These are phyloP conservation scores for Nemania abortiva DNA, from an alignment of 2,329 filamentous ascomycete genomes.

Conservation along the genomic window DNA sequence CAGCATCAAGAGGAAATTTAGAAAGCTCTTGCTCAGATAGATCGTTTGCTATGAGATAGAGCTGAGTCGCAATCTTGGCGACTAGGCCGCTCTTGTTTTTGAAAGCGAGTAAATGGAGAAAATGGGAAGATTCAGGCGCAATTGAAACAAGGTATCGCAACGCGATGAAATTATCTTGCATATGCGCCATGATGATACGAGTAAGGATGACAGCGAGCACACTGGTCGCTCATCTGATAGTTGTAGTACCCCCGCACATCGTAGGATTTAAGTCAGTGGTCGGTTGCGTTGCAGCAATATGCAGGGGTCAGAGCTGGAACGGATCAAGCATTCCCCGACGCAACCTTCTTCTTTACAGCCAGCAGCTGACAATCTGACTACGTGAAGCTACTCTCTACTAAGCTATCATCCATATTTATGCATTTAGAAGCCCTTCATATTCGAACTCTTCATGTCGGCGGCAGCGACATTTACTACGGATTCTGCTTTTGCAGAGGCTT, in stretches of 20 bases:
- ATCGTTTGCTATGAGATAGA: too few relatives aligned
- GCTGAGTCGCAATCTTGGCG: too few relatives aligned
- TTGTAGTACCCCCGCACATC: background rate
- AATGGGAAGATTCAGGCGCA: background rate
- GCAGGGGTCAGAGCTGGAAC: constrained; percentile 7
- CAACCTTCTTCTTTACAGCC: constrained; percentile 1
- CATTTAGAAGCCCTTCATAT: too few relatives aligned
- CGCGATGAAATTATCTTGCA: too few relatives aligned
- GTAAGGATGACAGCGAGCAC: too few relatives aligned
- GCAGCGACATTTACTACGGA: constrained; percentile 8
- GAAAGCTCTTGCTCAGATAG: too few relatives aligned
- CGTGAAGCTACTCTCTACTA: constrained; percentile 7
- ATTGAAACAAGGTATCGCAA: constrained; percentile 13
- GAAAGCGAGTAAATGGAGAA: constrained; percentile 11
- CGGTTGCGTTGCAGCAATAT: constrained; percentile 7
- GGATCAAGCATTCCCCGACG: constrained; percentile 4
- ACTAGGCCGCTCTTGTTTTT: background rate
- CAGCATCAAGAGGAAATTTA: too few relatives aligned
- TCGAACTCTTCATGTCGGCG: background rate
- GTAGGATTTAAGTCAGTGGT: background rate
- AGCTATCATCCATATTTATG: background rate
- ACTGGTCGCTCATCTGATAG: background rate
- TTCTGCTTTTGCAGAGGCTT: background rate
- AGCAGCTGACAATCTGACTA: background rate
- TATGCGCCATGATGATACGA: too few relatives aligned